Conservation (phyloP, 106 monocot species). For the Posidonia australis region DNA sequence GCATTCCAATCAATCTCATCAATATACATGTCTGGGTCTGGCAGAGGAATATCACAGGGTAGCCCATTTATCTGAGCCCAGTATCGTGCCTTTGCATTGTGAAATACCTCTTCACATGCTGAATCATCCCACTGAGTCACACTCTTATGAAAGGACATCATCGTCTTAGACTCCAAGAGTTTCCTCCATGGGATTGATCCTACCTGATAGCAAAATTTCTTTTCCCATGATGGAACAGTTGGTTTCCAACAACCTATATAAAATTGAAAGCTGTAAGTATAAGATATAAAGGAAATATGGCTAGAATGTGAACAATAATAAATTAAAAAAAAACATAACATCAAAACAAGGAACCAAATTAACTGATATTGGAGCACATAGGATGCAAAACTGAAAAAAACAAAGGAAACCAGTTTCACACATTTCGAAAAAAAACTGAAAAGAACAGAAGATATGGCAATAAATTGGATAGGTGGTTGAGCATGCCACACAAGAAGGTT, state of each 20-base stretch:
- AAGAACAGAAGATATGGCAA: too few relatives aligned
- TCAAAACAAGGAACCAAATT: too few relatives aligned
- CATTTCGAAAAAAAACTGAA: too few relatives aligned
- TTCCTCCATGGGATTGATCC: constrained; percentile 20
- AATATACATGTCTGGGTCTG: constrained; percentile 17
- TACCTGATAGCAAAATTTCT: constrained; percentile 15
- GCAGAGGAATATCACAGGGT: constrained; percentile 12
- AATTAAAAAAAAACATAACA: too few relatives aligned
- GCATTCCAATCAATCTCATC: constrained; percentile 21
- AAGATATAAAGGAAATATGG: too few relatives aligned
- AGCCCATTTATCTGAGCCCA: constrained; percentile 14
- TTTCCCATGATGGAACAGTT: constrained; percentile 22
- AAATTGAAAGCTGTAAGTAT: not conserved
- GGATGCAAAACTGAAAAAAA: too few relatives aligned
- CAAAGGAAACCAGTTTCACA: too few relatives aligned
- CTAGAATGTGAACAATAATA: too few relatives aligned
- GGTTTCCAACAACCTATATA: constrained; percentile 7
- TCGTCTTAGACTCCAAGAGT: constrained; percentile 11
- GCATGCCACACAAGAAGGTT: too few relatives aligned
- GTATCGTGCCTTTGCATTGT: constrained; percentile 15
- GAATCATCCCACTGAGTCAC: constrained; percentile 24
- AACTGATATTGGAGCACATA: too few relatives aligned
- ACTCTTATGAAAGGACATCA: constrained; percentile 13
- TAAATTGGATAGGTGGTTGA: too few relatives aligned
- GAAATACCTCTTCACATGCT: constrained; percentile 23